A percentile compares a stretch with the other conserved stretches of the same genome.
Conservation (phyloP, 1,284 basidiomycete genomes). For the Rhodotorula sp. region DNA sequence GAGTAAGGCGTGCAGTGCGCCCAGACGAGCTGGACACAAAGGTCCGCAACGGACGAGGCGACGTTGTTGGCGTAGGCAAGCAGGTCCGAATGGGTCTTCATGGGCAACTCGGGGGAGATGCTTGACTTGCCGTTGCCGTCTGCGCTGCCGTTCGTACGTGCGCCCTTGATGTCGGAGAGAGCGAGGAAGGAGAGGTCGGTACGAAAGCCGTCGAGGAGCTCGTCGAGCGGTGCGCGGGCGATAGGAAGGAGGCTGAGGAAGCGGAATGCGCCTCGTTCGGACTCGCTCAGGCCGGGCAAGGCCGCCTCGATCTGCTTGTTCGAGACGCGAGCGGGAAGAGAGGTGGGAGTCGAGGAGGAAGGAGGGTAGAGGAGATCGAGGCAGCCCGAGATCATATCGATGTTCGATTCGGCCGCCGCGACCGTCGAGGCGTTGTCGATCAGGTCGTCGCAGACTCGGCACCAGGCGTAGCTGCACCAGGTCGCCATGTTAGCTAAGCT, state of each 20-base stretch:
- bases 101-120: constrained; percentile 41
- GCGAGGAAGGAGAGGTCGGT: constrained; percentile 46
- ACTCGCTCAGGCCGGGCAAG: constrained; percentile 14
- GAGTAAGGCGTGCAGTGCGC: constrained; percentile 36
- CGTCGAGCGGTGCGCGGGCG: constrained; percentile 44
- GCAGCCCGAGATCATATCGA: constrained; percentile 30
- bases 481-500: no score
- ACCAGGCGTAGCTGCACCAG: constrained; percentile 40
- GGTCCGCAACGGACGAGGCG: constrained; percentile 51
- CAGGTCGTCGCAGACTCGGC: constrained; percentile 47
- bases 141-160: background rate
- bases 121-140: background rate
- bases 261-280: constrained; percentile 26
- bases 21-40: constrained; percentile 52
- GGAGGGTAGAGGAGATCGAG: constrained; percentile 35
- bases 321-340: constrained; percentile 1
- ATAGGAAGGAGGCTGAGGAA: constrained; percentile 26
- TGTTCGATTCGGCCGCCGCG: constrained; percentile 31
- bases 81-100: constrained; percentile 49
- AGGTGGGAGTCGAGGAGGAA: background rate
- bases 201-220: constrained; percentile 50
- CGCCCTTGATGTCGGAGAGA: background rate
- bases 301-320: constrained; percentile 2
- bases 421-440: constrained; percentile 43
- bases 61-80: constrained; percentile 52